Evolutionary conservation across 768 basidiomycete genomes (phyloP).

Genomic region (Myochromella boudieri): DNA sequence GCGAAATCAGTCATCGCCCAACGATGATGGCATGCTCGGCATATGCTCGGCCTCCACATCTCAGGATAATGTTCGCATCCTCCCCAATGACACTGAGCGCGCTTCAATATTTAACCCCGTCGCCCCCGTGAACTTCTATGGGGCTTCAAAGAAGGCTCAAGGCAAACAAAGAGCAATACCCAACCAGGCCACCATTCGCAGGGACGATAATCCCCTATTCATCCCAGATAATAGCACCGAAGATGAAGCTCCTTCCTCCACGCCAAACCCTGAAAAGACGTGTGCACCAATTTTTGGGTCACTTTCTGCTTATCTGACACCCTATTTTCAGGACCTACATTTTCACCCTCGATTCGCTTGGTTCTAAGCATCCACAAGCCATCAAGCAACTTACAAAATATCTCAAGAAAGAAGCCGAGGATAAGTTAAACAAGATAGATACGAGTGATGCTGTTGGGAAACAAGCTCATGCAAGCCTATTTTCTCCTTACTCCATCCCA

Average conservation of each 20-base stretch:
- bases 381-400: slow-evolving; percentile 62
- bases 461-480: slow-evolving; percentile 49
- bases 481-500: not conserved
- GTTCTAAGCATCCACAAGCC: slow-evolving; percentile 66
- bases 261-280: slow-evolving; percentile 1
- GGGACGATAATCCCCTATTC: not conserved
- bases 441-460: slow-evolving; percentile 43
- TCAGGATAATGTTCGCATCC: too few species aligned
- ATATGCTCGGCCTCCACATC: slow-evolving; percentile 4
- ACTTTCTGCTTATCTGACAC: slow-evolving; percentile 6
- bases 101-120: slow-evolving; percentile 1
- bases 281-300: not conserved
- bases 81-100: not conserved
- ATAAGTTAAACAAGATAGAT: slow-evolving; percentile 53
- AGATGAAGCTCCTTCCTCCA: slow-evolving; percentile 3
- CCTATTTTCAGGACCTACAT: slow-evolving; percentile 62
- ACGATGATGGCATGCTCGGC: slow-evolving; percentile 14
- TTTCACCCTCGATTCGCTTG: slow-evolving; percentile 89
- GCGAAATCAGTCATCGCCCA: not conserved
- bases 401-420: slow-evolving; percentile 72
- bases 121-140: slow-evolving; percentile 12
- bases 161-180: slow-evolving; percentile 21
- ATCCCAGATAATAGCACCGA: not conserved
- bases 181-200: slow-evolving; percentile 2
- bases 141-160: slow-evolving; percentile 6